phyloP scores from a whole-genome alignment of 768 basidiomycete species.

The Pisolithus orientalis region DNA sequence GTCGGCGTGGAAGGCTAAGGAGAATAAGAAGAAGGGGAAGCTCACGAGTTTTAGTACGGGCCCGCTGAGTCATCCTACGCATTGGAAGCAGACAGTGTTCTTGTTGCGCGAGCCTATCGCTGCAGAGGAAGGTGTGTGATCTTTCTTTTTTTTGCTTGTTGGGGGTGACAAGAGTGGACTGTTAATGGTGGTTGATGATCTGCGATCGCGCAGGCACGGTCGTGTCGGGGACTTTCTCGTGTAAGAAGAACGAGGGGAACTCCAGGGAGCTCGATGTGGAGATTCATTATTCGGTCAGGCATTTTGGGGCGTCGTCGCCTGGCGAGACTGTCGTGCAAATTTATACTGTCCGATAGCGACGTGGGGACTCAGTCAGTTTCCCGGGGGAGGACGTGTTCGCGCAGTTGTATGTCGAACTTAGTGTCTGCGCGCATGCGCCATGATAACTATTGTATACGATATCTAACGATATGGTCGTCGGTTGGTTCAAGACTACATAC shows the following conservation, averaged over 20 bases:
- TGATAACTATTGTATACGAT: too few relatives aligned
- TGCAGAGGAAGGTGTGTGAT: slow-evolving; percentile 62
- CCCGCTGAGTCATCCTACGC: slow-evolving; percentile 79
- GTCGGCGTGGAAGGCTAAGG: slow-evolving; percentile 27
- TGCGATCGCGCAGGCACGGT: slow-evolving; percentile 46
- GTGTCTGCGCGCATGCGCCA: too few relatives aligned
- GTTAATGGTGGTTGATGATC: too few relatives aligned
- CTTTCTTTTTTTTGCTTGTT: neutral
- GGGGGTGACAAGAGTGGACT: neutral
- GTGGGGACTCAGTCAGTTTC: too few relatives aligned
- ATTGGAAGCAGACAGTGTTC: slow-evolving; percentile 97
- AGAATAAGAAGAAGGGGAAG: slow-evolving; percentile 30
- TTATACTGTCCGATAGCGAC: slow-evolving; percentile 62
- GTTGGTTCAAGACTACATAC: too few relatives aligned
- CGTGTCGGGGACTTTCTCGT: slow-evolving; percentile 77
- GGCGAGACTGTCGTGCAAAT: slow-evolving; percentile 61
- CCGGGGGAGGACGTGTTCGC: too few relatives aligned
- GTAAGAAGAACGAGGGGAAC: slow-evolving; percentile 73
- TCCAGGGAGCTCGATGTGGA: slow-evolving; percentile 88
- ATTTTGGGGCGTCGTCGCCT: slow-evolving; percentile 27
- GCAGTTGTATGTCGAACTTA: too few relatives aligned
- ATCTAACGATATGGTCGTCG: too few relatives aligned
- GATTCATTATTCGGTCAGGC: slow-evolving; percentile 65
- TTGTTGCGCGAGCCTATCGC: slow-evolving; percentile 71
- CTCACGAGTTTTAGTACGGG: slow-evolving; percentile 86